Conservation (phyloP, 1,284 basidiomycete species). For the Cutaneotrichosporon mucoides region DNA sequence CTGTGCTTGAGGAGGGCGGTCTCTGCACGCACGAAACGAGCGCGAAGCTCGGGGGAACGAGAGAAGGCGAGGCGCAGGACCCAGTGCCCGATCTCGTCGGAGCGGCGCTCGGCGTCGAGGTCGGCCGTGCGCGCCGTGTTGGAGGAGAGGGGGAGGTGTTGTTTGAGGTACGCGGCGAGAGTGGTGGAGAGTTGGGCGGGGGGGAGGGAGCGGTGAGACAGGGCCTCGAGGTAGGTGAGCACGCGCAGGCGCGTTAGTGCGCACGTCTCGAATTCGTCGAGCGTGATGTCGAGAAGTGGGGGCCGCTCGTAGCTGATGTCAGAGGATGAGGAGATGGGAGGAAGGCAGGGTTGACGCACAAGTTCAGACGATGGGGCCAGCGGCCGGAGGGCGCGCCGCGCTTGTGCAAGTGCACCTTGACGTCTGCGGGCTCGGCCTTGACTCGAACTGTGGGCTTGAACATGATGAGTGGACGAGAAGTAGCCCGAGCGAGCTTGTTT, state of each 20-base stretch:
- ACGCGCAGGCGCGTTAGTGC: constrained; percentile 81
- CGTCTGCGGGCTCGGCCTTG: constrained; percentile 25
- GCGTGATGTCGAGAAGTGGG: constrained; percentile 81
- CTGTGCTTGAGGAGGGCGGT: constrained; percentile 76
- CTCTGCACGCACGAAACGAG: constrained; percentile 88
- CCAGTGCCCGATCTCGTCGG: constrained; percentile 91
- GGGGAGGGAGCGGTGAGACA: constrained; percentile 48
- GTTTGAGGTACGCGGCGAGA: constrained; percentile 39
- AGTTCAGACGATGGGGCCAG: constrained; percentile 72
- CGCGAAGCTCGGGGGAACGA: constrained; percentile 81
- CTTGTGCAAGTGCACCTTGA: constrained; percentile 41
- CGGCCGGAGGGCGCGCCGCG: constrained; percentile 17
- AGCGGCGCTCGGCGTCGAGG: constrained; percentile 65
- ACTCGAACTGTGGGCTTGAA: constrained; percentile 33
- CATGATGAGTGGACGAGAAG: constrained; percentile 20
- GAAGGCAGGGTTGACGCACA: constrained; percentile 57
- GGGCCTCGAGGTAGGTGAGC: constrained; percentile 90
- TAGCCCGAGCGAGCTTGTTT: no score
- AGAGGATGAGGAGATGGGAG: neutral
- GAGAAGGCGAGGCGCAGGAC: constrained; percentile 90
- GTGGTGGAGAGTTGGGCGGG: constrained; percentile 35
- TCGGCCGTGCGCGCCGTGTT: constrained; percentile 57
- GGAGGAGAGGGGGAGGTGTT: constrained; percentile 57
- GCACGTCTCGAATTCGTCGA: constrained; percentile 93
- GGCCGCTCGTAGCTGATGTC: constrained; percentile 72